Evolutionary conservation across 164 flowering plant species (phyloP).

Genomic region (Litsea cubeba): DNA sequence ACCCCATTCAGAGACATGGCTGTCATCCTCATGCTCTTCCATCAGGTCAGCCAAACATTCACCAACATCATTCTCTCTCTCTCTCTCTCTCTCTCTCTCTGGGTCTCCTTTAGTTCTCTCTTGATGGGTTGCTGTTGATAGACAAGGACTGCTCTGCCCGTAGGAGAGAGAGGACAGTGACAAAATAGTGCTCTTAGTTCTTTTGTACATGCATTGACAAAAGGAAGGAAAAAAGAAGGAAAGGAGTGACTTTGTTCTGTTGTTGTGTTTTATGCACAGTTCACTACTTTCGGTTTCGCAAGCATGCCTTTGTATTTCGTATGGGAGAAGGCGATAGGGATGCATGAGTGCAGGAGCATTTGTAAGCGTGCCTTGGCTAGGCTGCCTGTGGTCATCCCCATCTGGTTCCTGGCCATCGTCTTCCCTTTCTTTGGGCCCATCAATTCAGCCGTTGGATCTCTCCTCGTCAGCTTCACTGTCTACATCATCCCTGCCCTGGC

Average conservation of each 20-base stretch:
- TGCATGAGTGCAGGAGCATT: constrained; percentile 89
- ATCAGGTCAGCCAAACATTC: no score
- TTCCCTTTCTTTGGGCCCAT: constrained; percentile 98
- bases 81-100: no score
- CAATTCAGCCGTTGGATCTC: constrained; percentile 92
- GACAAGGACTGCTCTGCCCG: no score
- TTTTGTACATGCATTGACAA: no score
- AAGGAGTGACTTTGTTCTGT: not conserved
- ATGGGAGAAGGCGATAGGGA: constrained; percentile 96
- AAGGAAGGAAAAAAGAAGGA: not conserved
- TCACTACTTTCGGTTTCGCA: constrained; percentile 94
- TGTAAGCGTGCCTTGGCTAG: constrained; percentile 88
- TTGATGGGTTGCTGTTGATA: no score
- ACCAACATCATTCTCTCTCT: not conserved
- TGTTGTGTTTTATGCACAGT: constrained; percentile 34
- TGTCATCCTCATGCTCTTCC: constrained; percentile 73
- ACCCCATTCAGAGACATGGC: constrained; percentile 75
- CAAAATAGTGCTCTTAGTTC: no score
- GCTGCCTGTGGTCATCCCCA: constrained; percentile 90
- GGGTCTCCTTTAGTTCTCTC: not conserved
- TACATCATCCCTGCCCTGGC: constrained; percentile 94
- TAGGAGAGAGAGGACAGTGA: no score
- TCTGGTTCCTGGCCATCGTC: constrained; percentile 92
- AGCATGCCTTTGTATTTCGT: constrained; percentile 95
- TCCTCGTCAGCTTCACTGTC: constrained; percentile 98